Evolutionary conservation across 441 rosid genomes (phyloP).

Genomic region (Metrosideros polymorpha): DNA sequence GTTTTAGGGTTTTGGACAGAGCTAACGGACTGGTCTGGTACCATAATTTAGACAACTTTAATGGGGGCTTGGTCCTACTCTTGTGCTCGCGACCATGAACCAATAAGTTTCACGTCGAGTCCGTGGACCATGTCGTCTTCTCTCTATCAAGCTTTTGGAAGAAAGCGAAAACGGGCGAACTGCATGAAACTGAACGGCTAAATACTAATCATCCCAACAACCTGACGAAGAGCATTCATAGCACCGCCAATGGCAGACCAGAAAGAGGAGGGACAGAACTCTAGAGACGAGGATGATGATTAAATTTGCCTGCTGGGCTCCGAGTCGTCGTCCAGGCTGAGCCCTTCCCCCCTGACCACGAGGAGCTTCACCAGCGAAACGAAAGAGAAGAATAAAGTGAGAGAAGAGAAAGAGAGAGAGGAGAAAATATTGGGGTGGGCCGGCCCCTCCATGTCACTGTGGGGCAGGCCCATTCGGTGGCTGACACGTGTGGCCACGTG

Average conservation of each 20-base stretch:
- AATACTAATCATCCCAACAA: neutral
- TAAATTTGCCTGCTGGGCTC: too few relatives aligned
- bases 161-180: neutral
- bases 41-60: neutral
- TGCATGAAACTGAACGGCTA: neutral
- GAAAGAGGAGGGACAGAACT: neutral
- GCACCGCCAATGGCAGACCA: neutral
- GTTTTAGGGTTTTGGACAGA: neutral
- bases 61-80: neutral
- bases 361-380: too few relatives aligned
- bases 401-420: too few relatives aligned
- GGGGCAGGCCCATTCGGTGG: too few relatives aligned
- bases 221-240: neutral
- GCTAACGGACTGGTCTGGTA: neutral
- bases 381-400: too few relatives aligned
- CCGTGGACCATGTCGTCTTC: neutral
- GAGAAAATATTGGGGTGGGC: too few relatives aligned
- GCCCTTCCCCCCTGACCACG: too few relatives aligned
- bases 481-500: too few relatives aligned
- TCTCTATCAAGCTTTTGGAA: neutral
- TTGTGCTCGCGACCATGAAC: neutral
- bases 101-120: neutral
- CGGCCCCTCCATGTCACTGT: too few relatives aligned
- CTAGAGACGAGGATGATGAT: neutral
- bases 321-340: too few relatives aligned